phyloP scores from a whole-genome alignment of 2,329 filamentous ascomycete species.

The Sclerotinia spermophila region DNA sequence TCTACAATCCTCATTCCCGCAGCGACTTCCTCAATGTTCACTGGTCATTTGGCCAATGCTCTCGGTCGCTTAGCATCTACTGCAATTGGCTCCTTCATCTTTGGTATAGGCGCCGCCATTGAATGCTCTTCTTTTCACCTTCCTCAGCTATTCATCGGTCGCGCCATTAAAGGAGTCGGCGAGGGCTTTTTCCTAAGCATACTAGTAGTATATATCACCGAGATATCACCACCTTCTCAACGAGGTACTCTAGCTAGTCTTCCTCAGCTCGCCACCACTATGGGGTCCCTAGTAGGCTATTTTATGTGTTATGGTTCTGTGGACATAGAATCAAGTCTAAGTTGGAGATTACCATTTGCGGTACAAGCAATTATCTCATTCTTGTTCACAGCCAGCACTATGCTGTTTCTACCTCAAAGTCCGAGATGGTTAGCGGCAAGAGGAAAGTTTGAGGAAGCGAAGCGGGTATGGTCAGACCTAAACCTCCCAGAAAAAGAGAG shows the following conservation, averaged over 20 bases:
- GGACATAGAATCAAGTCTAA: conserved; percentile 44
- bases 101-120: conserved; percentile 50
- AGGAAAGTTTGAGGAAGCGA: conserved; percentile 47
- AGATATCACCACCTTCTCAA: conserved; percentile 52
- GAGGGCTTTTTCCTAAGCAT: conserved; percentile 57
- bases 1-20: conserved; percentile 58
- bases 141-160: conserved; percentile 52
- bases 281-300: conserved; percentile 53
- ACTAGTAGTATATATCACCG: conserved; percentile 56
- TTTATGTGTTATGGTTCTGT: conserved; percentile 58
- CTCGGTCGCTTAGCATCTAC: conserved; percentile 50
- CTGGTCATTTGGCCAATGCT: conserved; percentile 50
- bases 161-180: conserved; percentile 54
- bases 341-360: conserved; percentile 56
- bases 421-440: conserved; percentile 54
- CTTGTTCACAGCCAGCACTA: conserved; percentile 39
- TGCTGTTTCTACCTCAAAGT: conserved; percentile 49
- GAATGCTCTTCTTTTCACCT: conserved; percentile 48
- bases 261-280: conserved; percentile 50
- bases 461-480: conserved; percentile 37
- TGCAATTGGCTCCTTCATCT: conserved; percentile 48
- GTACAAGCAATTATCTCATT: conserved; percentile 44
- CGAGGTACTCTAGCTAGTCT: conserved; percentile 50
- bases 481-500: conserved; percentile 29
- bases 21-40: conserved; percentile 54